Evolutionary conservation across 352 stramenopile species (phyloP), one percentile per base, ranked within the genome.

Genomic region (Phytophthora constricta): DNA sequence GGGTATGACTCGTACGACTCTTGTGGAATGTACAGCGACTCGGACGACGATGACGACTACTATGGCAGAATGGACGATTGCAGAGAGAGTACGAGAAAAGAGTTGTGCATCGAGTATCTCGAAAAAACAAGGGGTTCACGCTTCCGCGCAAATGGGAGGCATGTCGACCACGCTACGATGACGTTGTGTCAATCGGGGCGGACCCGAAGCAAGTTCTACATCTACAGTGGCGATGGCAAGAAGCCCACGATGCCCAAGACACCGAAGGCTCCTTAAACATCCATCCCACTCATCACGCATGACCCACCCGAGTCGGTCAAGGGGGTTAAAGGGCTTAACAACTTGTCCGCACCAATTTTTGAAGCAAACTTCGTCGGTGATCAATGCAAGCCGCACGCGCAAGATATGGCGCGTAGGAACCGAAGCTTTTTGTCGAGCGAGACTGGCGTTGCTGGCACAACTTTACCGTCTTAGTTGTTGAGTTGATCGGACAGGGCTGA

Each of bases 131-230:
- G 13, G 60, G 54, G 10, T 42, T 67, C 11, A 39, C 46, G 27
- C 54, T 74, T 4, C 66, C 60, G 5, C 60, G 48, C 28, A 74
- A 66, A 22, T 74, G 66, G 66, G 60, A 74, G 20, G 28, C 13
- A 1, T 65, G 60, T 31, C 59, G 53, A 20, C 23, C 52, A n/a
- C 59, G 59, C 0, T 65, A 61, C 26, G 53, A 74, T 17, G 17
- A 62, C 20, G 51, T 62, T 22, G 19, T n/a, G 19, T 20, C 31
- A 1, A 4, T 31, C n/a, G 41, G 50, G 17, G 39, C 26, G 13
- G 41, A 23, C 14, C 59, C 39, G 7, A 17, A 23, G 3, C 22
- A 55, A 2, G 19, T 54, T 20, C 20, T 67, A 56, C 26, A 61
- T 67, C n/a, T 61, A 67, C 37, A 59, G 9, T 37, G 61, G 43